Evolutionary conservation across 1,139 yeast genomes (phyloP), one percentile per base, ranked within the genome.

Genomic region (Pichia sp.): DNA sequence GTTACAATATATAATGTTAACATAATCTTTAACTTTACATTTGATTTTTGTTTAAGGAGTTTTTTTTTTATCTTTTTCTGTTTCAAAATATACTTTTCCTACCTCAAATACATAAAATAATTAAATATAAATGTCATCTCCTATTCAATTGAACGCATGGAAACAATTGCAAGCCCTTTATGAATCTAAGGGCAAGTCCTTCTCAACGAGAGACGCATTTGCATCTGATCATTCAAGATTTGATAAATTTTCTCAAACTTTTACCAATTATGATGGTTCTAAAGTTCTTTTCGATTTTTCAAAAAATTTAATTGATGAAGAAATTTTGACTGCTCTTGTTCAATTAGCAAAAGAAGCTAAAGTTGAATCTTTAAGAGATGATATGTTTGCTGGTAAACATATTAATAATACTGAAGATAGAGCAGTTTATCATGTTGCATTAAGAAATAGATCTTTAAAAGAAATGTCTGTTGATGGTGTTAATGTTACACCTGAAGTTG

Each of bases 361-460:
- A 52, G 90, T 92, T 57, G 95, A 88, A 67, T 70, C 76, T 53
- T 81, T 92, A 67, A 83, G 98, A 68, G 94, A 90, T 62, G 87
- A 79, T 52, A 82, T 92, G 88, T 92, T 92, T 67, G 79, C 78
- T 34, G 98, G 98, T 66, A 87, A 83, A 53, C 89, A 88, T 72
- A 89, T 92, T 76, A 92, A 92, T 76, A 79, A 81, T 71, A 92
- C 98, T 54, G 98, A 92, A 72, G 86, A 81, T 69, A 83, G 98
- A 69, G 97, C 98, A 37, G 98, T 92, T 48, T 92, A 78, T 78
- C 98, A 92, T 72, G 88, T 82, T 61, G 98, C 97, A 38, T 79
- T 92, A 62, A 86, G 98, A 78, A 92, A 94, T 79, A 85, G 90
- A 70, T 74, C 90, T 53, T 71, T 81, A 73, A 83, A 79, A 71